Evolutionary conservation across 768 basidiomycete species (phyloP).

Genomic region (Tremella mesenterica): DNA sequence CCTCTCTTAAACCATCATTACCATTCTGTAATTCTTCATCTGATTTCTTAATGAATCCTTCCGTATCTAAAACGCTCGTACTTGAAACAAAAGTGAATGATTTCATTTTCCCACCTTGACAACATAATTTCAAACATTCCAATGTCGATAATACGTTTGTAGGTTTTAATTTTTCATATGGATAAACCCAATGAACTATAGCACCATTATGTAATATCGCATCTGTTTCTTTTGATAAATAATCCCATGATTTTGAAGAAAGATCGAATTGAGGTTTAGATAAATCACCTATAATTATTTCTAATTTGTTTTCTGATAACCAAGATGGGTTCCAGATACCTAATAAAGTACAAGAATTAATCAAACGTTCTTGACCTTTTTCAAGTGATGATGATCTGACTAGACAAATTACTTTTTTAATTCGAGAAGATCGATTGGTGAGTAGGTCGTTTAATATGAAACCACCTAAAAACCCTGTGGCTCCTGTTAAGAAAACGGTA

Average conservation of each 20-base stretch:
- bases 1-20: constrained; percentile 66
- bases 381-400: constrained; percentile 62
- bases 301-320: constrained; percentile 59
- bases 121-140: constrained; percentile 68
- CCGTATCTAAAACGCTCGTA: constrained; percentile 87
- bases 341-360: constrained; percentile 63
- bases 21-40: constrained; percentile 54
- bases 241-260: constrained; percentile 55
- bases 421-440: constrained; percentile 48
- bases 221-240: constrained; percentile 64
- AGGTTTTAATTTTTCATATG: constrained; percentile 82
- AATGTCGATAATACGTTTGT: constrained; percentile 91
- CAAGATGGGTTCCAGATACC: constrained; percentile 84
- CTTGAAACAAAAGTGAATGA: constrained; percentile 83
- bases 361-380: constrained; percentile 61
- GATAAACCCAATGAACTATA: constrained; percentile 98
- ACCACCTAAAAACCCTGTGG: constrained; percentile 92
- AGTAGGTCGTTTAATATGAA: constrained; percentile 80
- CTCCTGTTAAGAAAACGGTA: constrained; percentile 89
- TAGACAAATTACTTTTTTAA: constrained; percentile 84
- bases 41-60: constrained; percentile 78
- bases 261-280: constrained; percentile 68
- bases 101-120: constrained; percentile 54
- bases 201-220: constrained; percentile 90
- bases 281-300: constrained; percentile 78